Conservation (phyloP, 306 rosid species). For the Pyrus betulifolia region DNA sequence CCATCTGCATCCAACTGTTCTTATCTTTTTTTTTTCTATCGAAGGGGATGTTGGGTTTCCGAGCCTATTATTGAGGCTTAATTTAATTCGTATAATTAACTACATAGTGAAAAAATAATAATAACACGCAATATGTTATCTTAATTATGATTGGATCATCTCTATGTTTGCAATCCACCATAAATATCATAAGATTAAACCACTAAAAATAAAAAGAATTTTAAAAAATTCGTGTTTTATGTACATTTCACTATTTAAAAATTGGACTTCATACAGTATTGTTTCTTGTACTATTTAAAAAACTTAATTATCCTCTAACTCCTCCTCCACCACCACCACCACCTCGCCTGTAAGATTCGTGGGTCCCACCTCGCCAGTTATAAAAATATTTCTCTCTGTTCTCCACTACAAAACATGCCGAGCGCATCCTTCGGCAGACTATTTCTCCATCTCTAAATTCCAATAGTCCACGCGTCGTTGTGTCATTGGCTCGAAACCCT, state of each 20-base stretch:
- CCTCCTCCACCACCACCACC: no score
- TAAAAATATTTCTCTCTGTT: slow-evolving; percentile 40
- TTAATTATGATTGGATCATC: no score
- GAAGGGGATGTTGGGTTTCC: no score
- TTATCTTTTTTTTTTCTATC: no score
- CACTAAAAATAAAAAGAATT: not conserved
- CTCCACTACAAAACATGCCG: slow-evolving; percentile 6
- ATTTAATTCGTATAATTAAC: no score
- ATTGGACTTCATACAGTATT: not conserved
- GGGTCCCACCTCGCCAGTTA: slow-evolving; percentile 15
- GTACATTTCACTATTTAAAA: not conserved
- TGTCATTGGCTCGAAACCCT: slow-evolving; percentile 38
- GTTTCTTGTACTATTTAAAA: no score
- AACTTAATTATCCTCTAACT: no score
- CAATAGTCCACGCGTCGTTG: slow-evolving; percentile 18
- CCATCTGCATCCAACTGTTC: no score
- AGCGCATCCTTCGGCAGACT: not conserved
- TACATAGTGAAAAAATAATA: no score
- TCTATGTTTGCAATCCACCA: no score
- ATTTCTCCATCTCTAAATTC: not conserved
- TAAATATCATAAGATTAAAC: not conserved
- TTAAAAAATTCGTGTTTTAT: not conserved
- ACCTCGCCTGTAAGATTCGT: not conserved
- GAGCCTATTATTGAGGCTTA: no score
- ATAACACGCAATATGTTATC: no score